Evolutionary conservation across 116 monocot species (phyloP).

Genomic region (Cymodocea nodosa): DNA sequence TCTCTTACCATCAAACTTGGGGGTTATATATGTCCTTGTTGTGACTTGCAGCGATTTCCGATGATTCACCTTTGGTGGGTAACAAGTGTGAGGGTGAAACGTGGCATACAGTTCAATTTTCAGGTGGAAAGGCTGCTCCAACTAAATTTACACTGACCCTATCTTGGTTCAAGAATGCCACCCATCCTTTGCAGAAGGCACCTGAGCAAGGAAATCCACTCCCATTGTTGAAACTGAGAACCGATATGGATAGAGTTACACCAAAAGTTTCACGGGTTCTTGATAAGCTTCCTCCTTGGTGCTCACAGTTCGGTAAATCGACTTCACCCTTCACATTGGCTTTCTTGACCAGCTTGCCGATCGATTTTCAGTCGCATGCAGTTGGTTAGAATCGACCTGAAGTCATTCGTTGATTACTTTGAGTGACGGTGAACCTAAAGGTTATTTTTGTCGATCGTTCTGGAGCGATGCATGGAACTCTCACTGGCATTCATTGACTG

Average conservation of each 20-base stretch:
- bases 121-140: slow-evolving; percentile 77
- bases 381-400: no score
- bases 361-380: slow-evolving; percentile 28
- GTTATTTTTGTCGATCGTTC: no score
- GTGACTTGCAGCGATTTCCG: slow-evolving; percentile 9
- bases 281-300: slow-evolving; percentile 74
- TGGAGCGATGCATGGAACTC: no score
- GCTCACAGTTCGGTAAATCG: slow-evolving; percentile 77
- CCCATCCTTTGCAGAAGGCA: neutral
- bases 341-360: slow-evolving; percentile 58
- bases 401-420: no score
- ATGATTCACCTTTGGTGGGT: slow-evolving; percentile 36
- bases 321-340: slow-evolving; percentile 66
- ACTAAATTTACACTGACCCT: slow-evolving; percentile 63
- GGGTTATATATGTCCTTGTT: neutral
- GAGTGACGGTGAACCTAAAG: no score
- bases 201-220: slow-evolving; percentile 7
- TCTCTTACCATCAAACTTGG: neutral
- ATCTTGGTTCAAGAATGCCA: slow-evolving; percentile 32
- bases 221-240: slow-evolving; percentile 56
- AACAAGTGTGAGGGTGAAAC: slow-evolving; percentile 38
- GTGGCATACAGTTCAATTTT: slow-evolving; percentile 84
- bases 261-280: slow-evolving; percentile 48
- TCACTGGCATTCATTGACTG: no score
- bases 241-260: slow-evolving; percentile 63